Evolutionary conservation across 1,139 yeast genomes (phyloP).

Genomic region (Eremothecium sinecaudum): DNA sequence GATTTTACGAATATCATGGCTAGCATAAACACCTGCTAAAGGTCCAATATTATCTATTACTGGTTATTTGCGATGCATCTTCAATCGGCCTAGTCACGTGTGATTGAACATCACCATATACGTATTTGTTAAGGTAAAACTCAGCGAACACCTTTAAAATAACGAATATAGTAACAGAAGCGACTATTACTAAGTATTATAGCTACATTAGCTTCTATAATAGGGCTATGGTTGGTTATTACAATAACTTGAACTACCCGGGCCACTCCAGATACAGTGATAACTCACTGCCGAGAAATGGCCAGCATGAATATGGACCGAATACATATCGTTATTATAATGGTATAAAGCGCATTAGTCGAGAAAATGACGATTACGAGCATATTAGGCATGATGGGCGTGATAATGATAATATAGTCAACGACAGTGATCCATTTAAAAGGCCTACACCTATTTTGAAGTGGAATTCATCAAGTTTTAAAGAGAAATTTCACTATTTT

Average conservation of each 20-base stretch:
- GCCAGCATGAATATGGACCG: background rate
- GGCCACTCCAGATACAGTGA: constrained; percentile 3
- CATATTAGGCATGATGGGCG: background rate
- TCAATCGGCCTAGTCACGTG: too few species aligned
- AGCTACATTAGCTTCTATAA: background rate
- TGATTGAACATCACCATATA: too few species aligned
- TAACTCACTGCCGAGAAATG: constrained; percentile 1
- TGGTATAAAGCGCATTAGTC: background rate
- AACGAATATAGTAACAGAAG: too few species aligned
- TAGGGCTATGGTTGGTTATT: constrained; percentile 4
- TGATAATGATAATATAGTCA: background rate
- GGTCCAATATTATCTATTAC: too few species aligned
- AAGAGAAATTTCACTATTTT: constrained; percentile 26
- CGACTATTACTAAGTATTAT: background rate
- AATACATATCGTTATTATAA: constrained; percentile 2
- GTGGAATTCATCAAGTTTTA: constrained; percentile 19
- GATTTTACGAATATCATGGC: too few species aligned
- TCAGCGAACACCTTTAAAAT: too few species aligned
- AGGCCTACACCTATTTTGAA: constrained; percentile 20
- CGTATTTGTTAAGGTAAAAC: too few species aligned
- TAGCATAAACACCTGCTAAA: too few species aligned
- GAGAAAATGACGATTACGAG: background rate
- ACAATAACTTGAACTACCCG: constrained; percentile 2
- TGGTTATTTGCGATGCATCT: too few species aligned
- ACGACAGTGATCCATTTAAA: too few species aligned